Conservation (phyloP, 495 filamentous ascomycete genomes). For the Annulohypoxylon maeteangense region DNA sequence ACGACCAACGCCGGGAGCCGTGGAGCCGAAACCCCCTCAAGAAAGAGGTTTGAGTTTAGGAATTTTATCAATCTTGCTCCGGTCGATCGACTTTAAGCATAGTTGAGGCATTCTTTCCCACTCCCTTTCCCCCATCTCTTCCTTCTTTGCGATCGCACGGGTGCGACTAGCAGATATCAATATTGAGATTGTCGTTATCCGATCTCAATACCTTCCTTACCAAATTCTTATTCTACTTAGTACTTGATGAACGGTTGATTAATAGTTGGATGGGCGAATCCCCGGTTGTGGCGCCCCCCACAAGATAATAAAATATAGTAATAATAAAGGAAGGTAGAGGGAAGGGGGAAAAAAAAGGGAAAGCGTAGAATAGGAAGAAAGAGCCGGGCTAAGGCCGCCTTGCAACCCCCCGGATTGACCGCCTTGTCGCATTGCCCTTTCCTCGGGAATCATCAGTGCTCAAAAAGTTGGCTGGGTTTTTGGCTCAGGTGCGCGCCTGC, state of each 20-base stretch:
- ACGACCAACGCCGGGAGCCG: constrained; percentile 45
- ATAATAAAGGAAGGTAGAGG: constrained; percentile 8
- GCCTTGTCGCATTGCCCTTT: constrained; percentile 43
- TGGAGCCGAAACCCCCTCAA: constrained; percentile 40
- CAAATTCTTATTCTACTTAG: not conserved
- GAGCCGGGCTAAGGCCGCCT: constrained; percentile 42
- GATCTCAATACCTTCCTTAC: not conserved
- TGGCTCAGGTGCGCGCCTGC: constrained; percentile 45
- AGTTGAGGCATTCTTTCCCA: not conserved
- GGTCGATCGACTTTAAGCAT: constrained; percentile 20
- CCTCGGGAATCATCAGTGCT: constrained; percentile 44
- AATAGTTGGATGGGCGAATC: constrained; percentile 24
- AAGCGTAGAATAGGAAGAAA: constrained; percentile 21
- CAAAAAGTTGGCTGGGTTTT: constrained; percentile 24
- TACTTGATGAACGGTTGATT: not conserved
- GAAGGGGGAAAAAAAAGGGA: constrained; percentile 25
- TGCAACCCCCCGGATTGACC: constrained; percentile 43
- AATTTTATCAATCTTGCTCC: constrained; percentile 31
- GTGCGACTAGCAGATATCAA: not conserved
- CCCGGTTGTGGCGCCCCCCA: constrained; percentile 37
- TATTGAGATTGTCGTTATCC: not conserved
- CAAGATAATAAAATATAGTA: constrained; percentile 33
- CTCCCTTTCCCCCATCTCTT: not conserved
- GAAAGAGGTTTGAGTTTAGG: constrained; percentile 33
- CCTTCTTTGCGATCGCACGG: not conserved